Evolutionary conservation across 257 asterid species (phyloP), one percentile per base, ranked within the genome.

Genomic region (Nicotiana benthamiana): DNA sequence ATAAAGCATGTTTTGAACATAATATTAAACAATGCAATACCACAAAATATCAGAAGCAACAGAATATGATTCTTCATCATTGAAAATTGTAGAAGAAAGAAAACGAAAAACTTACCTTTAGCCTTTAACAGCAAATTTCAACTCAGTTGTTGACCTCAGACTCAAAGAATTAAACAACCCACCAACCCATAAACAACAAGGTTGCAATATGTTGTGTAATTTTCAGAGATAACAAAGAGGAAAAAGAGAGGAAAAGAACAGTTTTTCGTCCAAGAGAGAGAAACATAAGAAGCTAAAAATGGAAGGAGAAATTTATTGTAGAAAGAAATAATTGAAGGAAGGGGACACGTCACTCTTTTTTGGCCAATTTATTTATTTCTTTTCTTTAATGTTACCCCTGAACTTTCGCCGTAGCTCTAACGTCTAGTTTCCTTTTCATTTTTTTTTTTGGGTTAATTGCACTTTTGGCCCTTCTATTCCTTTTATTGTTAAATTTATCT

Each of bases 401-500:
- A 84, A 85, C 28, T 83, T 83, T 83, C 75, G 90, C 90, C 89
- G 92, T 82, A 83, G 85, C 81, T 80, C 85, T 61, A 90, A 93
- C 94, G 96, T 87, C 90, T 87, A 81, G 68, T 67, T 84, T 52
- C 75, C 20, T 26, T 16, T 32, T 24, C 34, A 40, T 40, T 0
- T 83, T 28, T 46, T 27, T 78, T 28, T 46, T 27, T 78, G 12
- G 12, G 11, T 6, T 9, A n/a, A 80, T 61, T 34, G 60, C 74
- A 43, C 77, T 24, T 9, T 32, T 40, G 48, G 48, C 48, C 48
- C 48, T 40, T 40, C 46, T 1, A 40, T 40, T 40, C 0, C 1
- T 40, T 40, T 40, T 8, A 40, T 34, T 7, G 8, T 40, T 40
- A 34, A 34, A 34, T 34, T 30, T 4, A 30, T 30, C 5, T 30